Evolutionary conservation across 1,284 basidiomycete species (phyloP), one percentile per base, ranked within the genome.

Genomic region (Chondrostereum purpureum): DNA sequence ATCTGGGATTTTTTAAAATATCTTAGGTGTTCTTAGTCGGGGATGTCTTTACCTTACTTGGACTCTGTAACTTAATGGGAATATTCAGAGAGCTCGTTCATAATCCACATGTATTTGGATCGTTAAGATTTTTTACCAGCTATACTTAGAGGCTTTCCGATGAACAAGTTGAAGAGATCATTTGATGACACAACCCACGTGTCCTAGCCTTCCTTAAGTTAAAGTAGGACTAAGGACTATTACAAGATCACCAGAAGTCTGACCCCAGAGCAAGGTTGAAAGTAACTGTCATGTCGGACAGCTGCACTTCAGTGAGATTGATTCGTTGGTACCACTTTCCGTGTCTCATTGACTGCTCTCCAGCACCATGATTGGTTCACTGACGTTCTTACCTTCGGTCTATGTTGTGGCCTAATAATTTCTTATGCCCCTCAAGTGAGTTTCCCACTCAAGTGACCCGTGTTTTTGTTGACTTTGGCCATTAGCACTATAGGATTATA

Each of bases 361-460:
- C 39, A 87, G 84, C 67, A 78, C 48, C 88, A 92, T 65, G 84
- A 95, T 64, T 78, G 80, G 63, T 75, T 81, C 55, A 80, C 83
- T 5, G 74, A 85, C 35, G 57, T 78, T n/a, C 78, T 98, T 20
- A 85, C 91, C 1, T 66, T 75, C 12, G 68, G 80, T 14, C 78
- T 98, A 47, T 87, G 88, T 52, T 59, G 76, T 47, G 95, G 95
- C 8, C 72, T 97, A 35, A 66, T 93, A 49, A 62, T 92, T 47
- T 96, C 92, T 37, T 97, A 96, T 65, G 64, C 85, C 8, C 94
- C 94, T 1, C 93, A 96, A 70, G 88, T 87, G 37, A 34, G 71
- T 59, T 31, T 39, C 22, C 6, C 18, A 18, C 19, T 44, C 21
- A 39, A 10, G 24, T 11, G 45, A 23, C n/a, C 17, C 36, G 27